These are phyloP conservation scores for Sanguinoderma infundibulare DNA, from an alignment of 1,284 basidiomycete species.

Conservation along the genomic window DNA sequence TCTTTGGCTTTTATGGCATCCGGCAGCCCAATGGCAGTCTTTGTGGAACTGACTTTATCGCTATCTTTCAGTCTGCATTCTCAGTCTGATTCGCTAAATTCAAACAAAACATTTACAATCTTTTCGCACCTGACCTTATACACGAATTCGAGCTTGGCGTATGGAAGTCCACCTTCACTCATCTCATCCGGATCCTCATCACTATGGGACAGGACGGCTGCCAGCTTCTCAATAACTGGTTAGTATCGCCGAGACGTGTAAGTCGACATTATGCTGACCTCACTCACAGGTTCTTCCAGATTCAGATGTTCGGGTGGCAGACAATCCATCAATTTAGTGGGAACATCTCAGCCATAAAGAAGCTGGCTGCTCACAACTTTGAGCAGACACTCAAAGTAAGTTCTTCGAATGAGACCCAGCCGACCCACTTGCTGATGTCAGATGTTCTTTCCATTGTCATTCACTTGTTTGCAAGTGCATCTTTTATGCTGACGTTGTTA, in stretches of 20 bases:
- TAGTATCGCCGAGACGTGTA: not conserved
- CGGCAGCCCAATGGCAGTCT: too few species aligned
- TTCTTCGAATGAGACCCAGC: too few species aligned
- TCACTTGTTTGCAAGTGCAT: too few species aligned
- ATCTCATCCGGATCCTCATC: conserved; percentile 16
- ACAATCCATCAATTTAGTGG: conserved; percentile 30
- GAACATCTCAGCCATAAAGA: conserved; percentile 33
- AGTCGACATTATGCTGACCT: not conserved
- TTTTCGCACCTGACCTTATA: conserved; percentile 41
- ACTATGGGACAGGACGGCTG: conserved; percentile 3
- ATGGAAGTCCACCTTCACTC: conserved; percentile 30
- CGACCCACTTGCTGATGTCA: too few species aligned
- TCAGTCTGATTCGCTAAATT: conserved; percentile 13
- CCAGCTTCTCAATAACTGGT: conserved; percentile 23
- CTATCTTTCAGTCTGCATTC: conserved; percentile 33
- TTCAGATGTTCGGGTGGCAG: conserved; percentile 25
- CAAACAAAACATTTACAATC: conserved; percentile 35
- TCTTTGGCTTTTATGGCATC: too few species aligned
- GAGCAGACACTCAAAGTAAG: conserved; percentile 37
- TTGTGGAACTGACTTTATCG: too few species aligned
- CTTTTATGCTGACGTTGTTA: not conserved
- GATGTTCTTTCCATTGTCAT: too few species aligned
- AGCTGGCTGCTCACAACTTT: conserved; percentile 34
- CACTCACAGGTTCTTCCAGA: not conserved
- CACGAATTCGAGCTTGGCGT: conserved; percentile 45